Evolutionary conservation across 306 rosid species (phyloP), one percentile per base, ranked within the genome.

Genomic region (Begonia loranthoides): DNA sequence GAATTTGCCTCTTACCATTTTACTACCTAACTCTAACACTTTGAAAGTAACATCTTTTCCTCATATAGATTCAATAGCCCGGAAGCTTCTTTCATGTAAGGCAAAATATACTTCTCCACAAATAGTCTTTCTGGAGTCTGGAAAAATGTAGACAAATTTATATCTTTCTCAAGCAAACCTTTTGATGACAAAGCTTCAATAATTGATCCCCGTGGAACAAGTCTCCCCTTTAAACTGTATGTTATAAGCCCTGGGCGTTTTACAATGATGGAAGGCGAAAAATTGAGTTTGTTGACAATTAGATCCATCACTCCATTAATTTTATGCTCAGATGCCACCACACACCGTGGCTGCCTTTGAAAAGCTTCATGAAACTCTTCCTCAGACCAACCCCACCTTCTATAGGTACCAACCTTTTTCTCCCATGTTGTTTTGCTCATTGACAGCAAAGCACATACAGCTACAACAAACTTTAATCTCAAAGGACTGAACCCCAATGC

Each of bases 331-430:
- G 76, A 74, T 3, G 40, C 10, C 43, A 28, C 9, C 73, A 79
- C 59, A 52, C 63, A 66, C 1, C 44, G 13, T 2, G 93, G 93
- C 1, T 15, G 24, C 62, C 9, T 69, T 51, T 14, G 49, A 58
- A 79, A 79, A 3, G 75, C 81, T 14, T 41, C n/a, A 3, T 24
- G 17, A 41, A 64, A 45, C 5, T 60, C 63, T 3, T 71, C 73
- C 13, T 79, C 67, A 4, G 73, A 68, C 73, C 74, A 82, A 11
- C 84, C 93, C 81, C 83, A 82, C 36, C 15, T 68, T 53, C 54
- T 76, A 17, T 9, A 82, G 22, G 21, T 49, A 1, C 50, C 56
- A 4, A 75, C 58, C 54, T 71, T 79, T 4, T 53, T 60, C 6
- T 51, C 58, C 87, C 79, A 76, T 7, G 15, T 50, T 16, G 69